Evolutionary conservation across 169 alveolate species (phyloP), one percentile per base, ranked within the genome.

Genomic region (Neospora caninum): DNA sequence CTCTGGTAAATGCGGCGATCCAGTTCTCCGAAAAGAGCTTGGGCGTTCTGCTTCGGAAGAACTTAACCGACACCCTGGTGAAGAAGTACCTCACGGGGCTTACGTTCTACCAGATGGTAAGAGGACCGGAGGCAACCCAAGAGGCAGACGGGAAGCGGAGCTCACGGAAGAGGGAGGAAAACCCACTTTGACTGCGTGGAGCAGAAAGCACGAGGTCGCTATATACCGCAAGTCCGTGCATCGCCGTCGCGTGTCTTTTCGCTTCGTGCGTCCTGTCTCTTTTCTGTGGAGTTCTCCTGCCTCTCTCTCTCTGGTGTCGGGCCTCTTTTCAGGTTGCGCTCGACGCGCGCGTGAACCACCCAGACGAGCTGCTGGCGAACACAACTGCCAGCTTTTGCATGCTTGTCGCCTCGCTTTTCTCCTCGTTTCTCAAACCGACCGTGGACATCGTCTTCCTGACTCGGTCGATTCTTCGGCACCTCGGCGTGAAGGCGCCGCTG

Each of bases 401-500:
- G n/a, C 95, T 97, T 64, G 93, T 97, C 29, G 93, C 97, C 29
- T 95, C 96, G 54, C 93, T 97, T 0, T 97, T 97, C 73, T 93
- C 97, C 45, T 97, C 97, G 80, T 92, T 97, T 54, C 95, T 97
- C 10, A 97, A 97, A 86, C 99, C 99, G 39, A 69, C 97, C 20
- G 95, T 97, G 38, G 99, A 97, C 94, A 97, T 97, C 45, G 54
- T 97, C 45, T 88, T 97, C 83, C 97, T 97, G 94, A 95, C 98
- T 22, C 95, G 96, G 83, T 96, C 96, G 91, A 91, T 97, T 20
- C 95, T 97, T 42, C 97, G 96, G 83, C 91, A 95, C 2, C 97
- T 97, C 0, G 98, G 98, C 27, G 94, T 96, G 92, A 94, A 95
- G 93, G 99, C 98, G 42, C 99, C 99, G 27, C 86, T 94, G 2